Conservation (phyloP, 257 asterid species). For the Scutellaria barbata region DNA sequence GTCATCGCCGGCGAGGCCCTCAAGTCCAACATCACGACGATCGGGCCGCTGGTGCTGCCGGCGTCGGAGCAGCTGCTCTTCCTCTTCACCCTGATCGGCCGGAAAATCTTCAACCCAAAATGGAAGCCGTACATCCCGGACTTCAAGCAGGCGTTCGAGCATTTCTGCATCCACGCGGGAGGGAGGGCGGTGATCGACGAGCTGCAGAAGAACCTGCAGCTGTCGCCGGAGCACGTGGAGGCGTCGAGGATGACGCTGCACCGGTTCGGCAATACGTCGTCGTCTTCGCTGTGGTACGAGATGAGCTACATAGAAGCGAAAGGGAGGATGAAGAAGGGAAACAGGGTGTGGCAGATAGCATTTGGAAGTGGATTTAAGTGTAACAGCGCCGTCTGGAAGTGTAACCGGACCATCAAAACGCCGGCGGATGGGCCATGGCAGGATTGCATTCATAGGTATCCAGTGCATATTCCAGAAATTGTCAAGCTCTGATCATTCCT, state of each 20-base stretch:
- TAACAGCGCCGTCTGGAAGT: constrained; percentile 87
- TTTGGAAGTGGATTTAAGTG: constrained; percentile 90
- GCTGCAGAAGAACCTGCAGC: constrained; percentile 80
- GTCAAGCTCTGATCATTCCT: constrained; percentile 81
- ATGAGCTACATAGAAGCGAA: constrained; percentile 69
- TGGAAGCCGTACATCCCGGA: constrained; percentile 94
- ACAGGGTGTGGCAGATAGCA: constrained; percentile 85
- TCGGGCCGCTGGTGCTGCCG: constrained; percentile 83
- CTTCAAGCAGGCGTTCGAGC: constrained; percentile 82
- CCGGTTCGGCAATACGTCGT: constrained; percentile 79
- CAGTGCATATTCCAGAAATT: constrained; percentile 78
- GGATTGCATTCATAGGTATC: constrained; percentile 77
- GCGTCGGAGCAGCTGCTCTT: constrained; percentile 84
- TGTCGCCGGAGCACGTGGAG: constrained; percentile 88
- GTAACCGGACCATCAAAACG: constrained; percentile 63
- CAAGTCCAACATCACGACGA: constrained; percentile 83
- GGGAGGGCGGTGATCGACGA: constrained; percentile 92
- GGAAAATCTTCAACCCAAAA: constrained; percentile 77
- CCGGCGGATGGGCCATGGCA: constrained; percentile 75
- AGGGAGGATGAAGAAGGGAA: constrained; percentile 81
- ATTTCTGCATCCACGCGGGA: constrained; percentile 87
- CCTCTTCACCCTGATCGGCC: constrained; percentile 71
- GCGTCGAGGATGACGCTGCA: constrained; percentile 92
- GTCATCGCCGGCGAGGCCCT: constrained; percentile 87
- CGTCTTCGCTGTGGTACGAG: constrained; percentile 88